Conservation (phyloP, 2,329 filamentous ascomycete species). For the Exophiala viscosa region DNA sequence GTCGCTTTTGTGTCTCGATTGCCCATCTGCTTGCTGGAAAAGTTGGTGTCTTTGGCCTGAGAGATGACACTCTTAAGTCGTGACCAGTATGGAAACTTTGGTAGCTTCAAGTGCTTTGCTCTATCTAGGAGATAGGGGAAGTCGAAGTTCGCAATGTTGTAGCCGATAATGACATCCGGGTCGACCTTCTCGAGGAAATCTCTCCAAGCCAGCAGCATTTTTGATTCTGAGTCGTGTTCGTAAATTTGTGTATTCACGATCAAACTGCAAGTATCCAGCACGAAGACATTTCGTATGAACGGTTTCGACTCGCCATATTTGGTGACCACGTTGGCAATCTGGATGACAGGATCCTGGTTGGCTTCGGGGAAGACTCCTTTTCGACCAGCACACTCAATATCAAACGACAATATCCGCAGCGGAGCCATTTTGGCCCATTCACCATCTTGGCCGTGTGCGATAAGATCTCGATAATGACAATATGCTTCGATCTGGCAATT, state of each 20-base stretch:
- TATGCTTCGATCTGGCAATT: slow-evolving; percentile 95
- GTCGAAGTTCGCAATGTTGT: slow-evolving; percentile 98
- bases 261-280: slow-evolving; percentile 81
- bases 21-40: slow-evolving; percentile 98
- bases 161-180: slow-evolving; percentile 95
- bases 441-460: slow-evolving; percentile 82
- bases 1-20: slow-evolving; percentile 91
- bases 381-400: slow-evolving; percentile 96
- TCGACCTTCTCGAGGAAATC: slow-evolving; percentile 86
- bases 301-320: slow-evolving; percentile 92
- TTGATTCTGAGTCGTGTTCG: slow-evolving; percentile 73
- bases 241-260: slow-evolving; percentile 95
- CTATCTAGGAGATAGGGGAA: slow-evolving; percentile 92
- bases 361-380: slow-evolving; percentile 97
- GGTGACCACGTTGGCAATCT: slow-evolving; percentile 95
- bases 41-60: slow-evolving; percentile 71
- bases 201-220: slow-evolving; percentile 91
- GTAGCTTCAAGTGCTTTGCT: slow-evolving; percentile 76
- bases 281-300: slow-evolving; percentile 95
- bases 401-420: slow-evolving; percentile 86
- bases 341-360: slow-evolving; percentile 87
- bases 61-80: slow-evolving; percentile 70
- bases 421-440: slow-evolving; percentile 99
- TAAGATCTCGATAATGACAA: slow-evolving; percentile 75
- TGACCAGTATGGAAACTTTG: slow-evolving; percentile 81